Conservation (phyloP, 257 asterid species). For the Orobanche coerulescens region DNA sequence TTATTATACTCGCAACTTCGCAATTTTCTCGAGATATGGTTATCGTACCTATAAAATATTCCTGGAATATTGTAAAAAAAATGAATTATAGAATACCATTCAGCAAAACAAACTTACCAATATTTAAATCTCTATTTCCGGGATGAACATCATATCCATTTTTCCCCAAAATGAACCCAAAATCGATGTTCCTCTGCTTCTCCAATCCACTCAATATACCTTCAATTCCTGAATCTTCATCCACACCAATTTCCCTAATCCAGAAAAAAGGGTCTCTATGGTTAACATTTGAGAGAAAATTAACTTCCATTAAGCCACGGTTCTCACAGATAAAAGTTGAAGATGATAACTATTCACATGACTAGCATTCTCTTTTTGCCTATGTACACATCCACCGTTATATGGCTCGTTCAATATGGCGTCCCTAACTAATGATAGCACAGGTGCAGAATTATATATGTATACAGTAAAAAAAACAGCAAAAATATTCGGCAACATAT, state of each 20-base stretch:
- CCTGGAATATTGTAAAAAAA: no score
- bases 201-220: constrained; percentile 77
- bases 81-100: not conserved
- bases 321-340: not conserved
- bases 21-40: no score
- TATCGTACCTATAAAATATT: no score
- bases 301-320: not conserved
- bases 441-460: not conserved
- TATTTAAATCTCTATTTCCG: constrained; percentile 26
- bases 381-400: not conserved
- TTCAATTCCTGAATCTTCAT: constrained; percentile 49
- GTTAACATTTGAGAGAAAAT: constrained; percentile 3
- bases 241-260: constrained; percentile 43
- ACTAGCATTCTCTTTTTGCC: not conserved
- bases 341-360: no score
- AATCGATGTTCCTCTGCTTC: constrained; percentile 57
- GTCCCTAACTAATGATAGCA: not conserved
- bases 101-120: constrained; percentile 27
- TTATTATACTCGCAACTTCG: no score
- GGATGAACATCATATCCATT: constrained; percentile 27
- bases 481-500: not conserved
- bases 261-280: constrained; percentile 13
- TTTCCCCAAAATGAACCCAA: constrained; percentile 39
- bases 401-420: not conserved
- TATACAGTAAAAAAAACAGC: not conserved